Conservation (phyloP, 495 filamentous ascomycete genomes). For the Cetradonia linearis region DNA sequence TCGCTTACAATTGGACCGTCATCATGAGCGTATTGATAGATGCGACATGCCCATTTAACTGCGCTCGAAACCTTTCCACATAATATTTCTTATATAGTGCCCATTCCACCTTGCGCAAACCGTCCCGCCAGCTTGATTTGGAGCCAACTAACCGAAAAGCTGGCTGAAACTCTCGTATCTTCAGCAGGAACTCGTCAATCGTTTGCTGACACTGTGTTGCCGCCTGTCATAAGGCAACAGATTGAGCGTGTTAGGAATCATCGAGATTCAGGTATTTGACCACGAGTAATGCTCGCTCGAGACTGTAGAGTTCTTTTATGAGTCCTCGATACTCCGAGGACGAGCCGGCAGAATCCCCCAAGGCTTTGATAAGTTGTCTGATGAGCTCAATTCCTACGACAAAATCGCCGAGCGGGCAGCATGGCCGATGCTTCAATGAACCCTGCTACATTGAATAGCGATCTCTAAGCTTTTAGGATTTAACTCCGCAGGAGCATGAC, state of each 20-base stretch:
- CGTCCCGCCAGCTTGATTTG: constrained; percentile 15
- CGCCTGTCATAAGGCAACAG: constrained; percentile 24
- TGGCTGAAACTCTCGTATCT: constrained; percentile 25
- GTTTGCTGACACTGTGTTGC: constrained; percentile 27
- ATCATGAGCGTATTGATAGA: constrained; percentile 26
- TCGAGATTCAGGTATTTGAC: constrained; percentile 27
- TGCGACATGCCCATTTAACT: constrained; percentile 27
- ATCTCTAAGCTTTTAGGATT: no score
- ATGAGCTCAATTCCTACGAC: constrained; percentile 4
- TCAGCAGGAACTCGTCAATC: constrained; percentile 27
- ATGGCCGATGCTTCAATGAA: no score
- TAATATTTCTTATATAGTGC: constrained; percentile 28
- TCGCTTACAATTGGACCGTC: constrained; percentile 24
- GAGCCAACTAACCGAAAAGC: constrained; percentile 8
- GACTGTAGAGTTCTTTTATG: constrained; percentile 25
- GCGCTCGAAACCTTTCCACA: constrained; percentile 26
- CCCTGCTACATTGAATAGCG: no score
- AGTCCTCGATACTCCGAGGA: constrained; percentile 23
- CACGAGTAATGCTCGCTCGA: constrained; percentile 26
- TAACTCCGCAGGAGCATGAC: not conserved
- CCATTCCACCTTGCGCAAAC: constrained; percentile 28
- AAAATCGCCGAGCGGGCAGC: constrained; percentile 8
- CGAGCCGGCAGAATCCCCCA: constrained; percentile 20
- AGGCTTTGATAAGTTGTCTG: constrained; percentile 22
- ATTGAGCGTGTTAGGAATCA: constrained; percentile 18